A percentile compares a stretch with the other conserved stretches of the same genome.
Conservation (phyloP, 441 rosid species). For the Omphalea diandra region DNA sequence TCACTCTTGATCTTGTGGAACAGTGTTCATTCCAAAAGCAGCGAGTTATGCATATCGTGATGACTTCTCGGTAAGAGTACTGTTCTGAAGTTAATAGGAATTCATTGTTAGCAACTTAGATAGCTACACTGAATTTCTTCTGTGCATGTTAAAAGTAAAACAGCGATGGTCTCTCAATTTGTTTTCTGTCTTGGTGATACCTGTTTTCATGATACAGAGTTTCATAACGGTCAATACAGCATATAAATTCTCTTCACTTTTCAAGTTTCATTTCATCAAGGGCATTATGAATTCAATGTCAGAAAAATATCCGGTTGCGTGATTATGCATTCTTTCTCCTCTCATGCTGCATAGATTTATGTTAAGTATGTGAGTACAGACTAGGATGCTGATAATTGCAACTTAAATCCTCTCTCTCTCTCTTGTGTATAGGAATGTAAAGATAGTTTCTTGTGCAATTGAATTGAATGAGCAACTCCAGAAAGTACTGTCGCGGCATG, state of each 20-base stretch:
- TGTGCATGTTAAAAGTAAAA: too few species aligned
- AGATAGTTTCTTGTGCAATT: constrained; percentile 79
- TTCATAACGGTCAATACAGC: neutral
- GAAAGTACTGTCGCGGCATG: constrained; percentile 73
- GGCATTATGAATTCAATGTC: neutral
- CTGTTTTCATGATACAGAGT: neutral
- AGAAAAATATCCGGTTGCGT: neutral
- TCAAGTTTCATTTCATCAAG: neutral
- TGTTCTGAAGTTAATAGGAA: constrained; percentile 3
- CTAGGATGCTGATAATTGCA: neutral
- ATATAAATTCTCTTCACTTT: neutral
- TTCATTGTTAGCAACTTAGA: neutral
- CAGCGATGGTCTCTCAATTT: neutral
- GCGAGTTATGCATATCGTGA: constrained; percentile 86
- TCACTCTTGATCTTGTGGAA: constrained; percentile 98
- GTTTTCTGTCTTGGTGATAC: neutral
- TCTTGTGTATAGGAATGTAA: constrained; percentile 67
- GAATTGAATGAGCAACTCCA: constrained; percentile 92
- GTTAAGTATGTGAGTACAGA: neutral
- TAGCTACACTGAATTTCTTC: neutral
- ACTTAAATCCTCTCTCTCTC: constrained; percentile 19
- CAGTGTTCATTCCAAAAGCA: constrained; percentile 99
- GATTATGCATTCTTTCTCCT: neutral
- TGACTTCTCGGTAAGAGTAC: constrained; percentile 73
- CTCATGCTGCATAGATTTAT: neutral